Evolutionary conservation across 1,284 basidiomycete species (phyloP).

Genomic region (Leccinum solheimii): DNA sequence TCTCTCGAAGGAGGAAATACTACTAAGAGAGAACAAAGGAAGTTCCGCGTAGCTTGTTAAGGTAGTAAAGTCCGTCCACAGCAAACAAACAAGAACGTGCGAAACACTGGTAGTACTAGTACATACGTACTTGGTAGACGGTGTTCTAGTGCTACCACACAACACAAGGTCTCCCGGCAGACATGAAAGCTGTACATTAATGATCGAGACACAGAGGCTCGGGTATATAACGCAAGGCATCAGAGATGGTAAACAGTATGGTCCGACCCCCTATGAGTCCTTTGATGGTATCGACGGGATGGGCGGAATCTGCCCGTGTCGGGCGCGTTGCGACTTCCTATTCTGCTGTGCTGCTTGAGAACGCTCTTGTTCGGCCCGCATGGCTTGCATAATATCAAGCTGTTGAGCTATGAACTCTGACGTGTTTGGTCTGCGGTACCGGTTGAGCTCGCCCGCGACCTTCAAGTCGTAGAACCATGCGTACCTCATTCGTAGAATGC

Average conservation of each 20-base stretch:
- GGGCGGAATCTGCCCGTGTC: constrained; percentile 27
- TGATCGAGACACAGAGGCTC: constrained; percentile 3
- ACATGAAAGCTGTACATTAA: constrained; percentile 9
- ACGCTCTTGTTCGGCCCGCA: constrained; percentile 74
- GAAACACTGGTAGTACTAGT: too few relatives aligned
- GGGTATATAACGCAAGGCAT: constrained; percentile 34
- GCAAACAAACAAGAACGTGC: constrained; percentile 10
- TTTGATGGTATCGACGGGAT: constrained; percentile 34
- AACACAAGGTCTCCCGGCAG: constrained; percentile 11
- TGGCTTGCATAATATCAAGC: constrained; percentile 70
- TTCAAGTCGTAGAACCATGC: constrained; percentile 26
- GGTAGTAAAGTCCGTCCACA: not conserved
- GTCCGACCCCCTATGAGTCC: constrained; percentile 11
- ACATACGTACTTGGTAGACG: too few relatives aligned
- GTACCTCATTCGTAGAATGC: constrained; percentile 91
- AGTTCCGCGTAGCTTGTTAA: too few relatives aligned
- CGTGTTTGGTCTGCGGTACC: constrained; percentile 58
- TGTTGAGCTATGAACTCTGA: constrained; percentile 90
- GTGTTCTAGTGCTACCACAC: not conserved
- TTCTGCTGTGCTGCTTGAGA: constrained; percentile 56
- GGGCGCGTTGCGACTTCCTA: constrained; percentile 50
- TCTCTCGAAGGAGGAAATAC: too few relatives aligned
- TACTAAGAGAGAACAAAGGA: too few relatives aligned
- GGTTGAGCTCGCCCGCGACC: constrained; percentile 1
- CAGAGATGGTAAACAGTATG: constrained; percentile 9